Conservation (phyloP, 2,329 filamentous ascomycete genomes). For the Aureobasidium uvarum region DNA sequence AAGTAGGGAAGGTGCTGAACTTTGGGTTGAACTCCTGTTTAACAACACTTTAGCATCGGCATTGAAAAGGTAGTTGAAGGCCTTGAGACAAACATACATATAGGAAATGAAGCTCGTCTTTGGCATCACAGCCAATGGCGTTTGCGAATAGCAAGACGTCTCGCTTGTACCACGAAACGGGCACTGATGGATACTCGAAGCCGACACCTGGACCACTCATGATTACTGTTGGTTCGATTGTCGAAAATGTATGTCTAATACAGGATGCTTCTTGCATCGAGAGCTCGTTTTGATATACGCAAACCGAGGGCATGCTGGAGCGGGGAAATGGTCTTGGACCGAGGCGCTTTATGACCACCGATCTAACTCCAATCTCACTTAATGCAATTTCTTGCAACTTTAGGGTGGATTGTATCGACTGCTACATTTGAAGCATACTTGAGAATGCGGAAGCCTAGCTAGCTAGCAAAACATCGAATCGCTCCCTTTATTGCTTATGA, state of each 20-base stretch:
- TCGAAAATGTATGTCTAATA: not conserved
- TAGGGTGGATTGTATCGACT: too few relatives aligned
- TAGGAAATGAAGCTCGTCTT: slow-evolving; percentile 85
- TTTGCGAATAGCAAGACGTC: slow-evolving; percentile 87
- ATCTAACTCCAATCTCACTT: not conserved
- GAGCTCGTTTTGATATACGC: slow-evolving; percentile 3
- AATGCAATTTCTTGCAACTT: not conserved
- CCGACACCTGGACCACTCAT: slow-evolving; percentile 27
- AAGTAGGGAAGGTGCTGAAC: slow-evolving; percentile 87
- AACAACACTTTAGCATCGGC: too few relatives aligned
- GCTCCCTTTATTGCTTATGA: too few relatives aligned
- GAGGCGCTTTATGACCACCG: not conserved
- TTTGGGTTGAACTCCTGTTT: slow-evolving; percentile 62
- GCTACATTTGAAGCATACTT: too few relatives aligned
- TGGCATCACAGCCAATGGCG: slow-evolving; percentile 76
- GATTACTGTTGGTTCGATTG: not conserved
- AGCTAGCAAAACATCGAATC: too few relatives aligned
- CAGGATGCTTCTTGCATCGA: not conserved
- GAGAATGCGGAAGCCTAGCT: not conserved
- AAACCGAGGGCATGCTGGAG: slow-evolving; percentile 11
- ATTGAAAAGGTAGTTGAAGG: too few relatives aligned
- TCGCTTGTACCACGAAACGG: slow-evolving; percentile 79
- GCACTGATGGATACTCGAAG: slow-evolving; percentile 26
- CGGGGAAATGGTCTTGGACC: slow-evolving; percentile 11
- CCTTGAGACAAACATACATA: slow-evolving; percentile 51